Percentiles rank a stretch among this genome's conserved stretches.
Evolutionary conservation across 179 eudicot species (phyloP).

Genomic region (Pouteria campechiana): DNA sequence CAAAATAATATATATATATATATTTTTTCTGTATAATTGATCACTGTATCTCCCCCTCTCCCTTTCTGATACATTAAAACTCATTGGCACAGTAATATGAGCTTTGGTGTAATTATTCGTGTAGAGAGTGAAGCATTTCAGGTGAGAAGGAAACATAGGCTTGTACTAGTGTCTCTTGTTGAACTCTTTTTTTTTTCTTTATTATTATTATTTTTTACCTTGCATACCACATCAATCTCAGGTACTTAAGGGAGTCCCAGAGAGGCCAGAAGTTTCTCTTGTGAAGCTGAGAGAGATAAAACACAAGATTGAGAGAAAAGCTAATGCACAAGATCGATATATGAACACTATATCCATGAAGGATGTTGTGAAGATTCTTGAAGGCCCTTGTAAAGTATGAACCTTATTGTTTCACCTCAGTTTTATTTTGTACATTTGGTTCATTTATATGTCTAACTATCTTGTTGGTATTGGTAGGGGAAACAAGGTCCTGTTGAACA

Average conservation of each 20-base stretch:
- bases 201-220: too few species aligned
- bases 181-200: not conserved
- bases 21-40: not conserved
- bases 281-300: constrained; percentile 87
- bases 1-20: too few species aligned
- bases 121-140: constrained; percentile 99
- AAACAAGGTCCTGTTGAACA: constrained; percentile 99
- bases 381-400: constrained; percentile 46
- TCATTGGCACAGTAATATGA: constrained; percentile 54
- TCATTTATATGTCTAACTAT: too few species aligned
- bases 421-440: too few species aligned
- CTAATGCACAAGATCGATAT: constrained; percentile 59
- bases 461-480: too few species aligned
- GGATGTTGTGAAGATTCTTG: constrained; percentile 58
- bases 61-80: not conserved
- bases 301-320: constrained; percentile 66
- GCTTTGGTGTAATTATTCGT: constrained; percentile 91
- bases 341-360: constrained; percentile 68
- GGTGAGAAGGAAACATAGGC: constrained; percentile 22
- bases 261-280: constrained; percentile 77
- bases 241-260: constrained; percentile 93
- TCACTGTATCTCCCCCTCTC: not conserved
- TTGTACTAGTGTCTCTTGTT: not conserved
- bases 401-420: too few species aligned
- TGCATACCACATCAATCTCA: too few species aligned